Conservation (phyloP, 2,329 filamentous ascomycete genomes). For the Fusarium agapanthi region DNA sequence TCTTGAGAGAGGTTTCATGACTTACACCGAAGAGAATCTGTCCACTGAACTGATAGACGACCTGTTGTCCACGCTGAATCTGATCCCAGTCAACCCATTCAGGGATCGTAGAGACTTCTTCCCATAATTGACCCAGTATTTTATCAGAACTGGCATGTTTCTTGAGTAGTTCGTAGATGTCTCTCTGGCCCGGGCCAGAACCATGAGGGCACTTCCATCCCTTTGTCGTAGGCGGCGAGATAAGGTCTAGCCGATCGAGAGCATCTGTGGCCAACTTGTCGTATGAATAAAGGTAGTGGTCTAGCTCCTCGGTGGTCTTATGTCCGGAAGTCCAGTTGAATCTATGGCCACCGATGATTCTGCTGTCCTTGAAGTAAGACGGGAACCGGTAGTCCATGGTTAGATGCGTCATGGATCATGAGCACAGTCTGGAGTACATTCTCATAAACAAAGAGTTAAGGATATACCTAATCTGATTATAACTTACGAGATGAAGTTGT, state of each 20-base stretch:
- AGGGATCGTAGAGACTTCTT: constrained; percentile 71
- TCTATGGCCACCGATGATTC: constrained; percentile 52
- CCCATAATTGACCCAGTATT: constrained; percentile 67
- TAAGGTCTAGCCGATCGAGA: constrained; percentile 68
- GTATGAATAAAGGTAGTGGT: constrained; percentile 70
- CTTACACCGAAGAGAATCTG: constrained; percentile 67
- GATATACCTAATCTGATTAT: background rate
- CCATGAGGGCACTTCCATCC: constrained; percentile 43
- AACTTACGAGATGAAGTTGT: background rate
- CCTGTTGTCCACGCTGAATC: constrained; percentile 76
- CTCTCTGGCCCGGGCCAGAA: constrained; percentile 52
- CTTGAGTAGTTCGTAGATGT: constrained; percentile 70
- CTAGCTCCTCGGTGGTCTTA: constrained; percentile 65
- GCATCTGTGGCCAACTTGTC: constrained; percentile 74
- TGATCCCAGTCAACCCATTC: constrained; percentile 83
- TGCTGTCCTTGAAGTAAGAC: constrained; percentile 4
- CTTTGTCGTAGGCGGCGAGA: constrained; percentile 53
- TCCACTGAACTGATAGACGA: constrained; percentile 80
- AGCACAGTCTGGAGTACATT: background rate
- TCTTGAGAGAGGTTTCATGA: background rate
- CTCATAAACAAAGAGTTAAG: background rate
- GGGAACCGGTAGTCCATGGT: constrained; percentile 19
- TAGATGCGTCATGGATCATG: background rate
- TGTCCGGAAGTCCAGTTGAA: constrained; percentile 77
- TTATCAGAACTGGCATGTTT: constrained; percentile 66